A percentile compares a stretch with the other conserved stretches of the same genome.
These are phyloP conservation scores for Aspergillus wentii DNA, from an alignment of 495 filamentous ascomycete genomes.

Conservation along the genomic window DNA sequence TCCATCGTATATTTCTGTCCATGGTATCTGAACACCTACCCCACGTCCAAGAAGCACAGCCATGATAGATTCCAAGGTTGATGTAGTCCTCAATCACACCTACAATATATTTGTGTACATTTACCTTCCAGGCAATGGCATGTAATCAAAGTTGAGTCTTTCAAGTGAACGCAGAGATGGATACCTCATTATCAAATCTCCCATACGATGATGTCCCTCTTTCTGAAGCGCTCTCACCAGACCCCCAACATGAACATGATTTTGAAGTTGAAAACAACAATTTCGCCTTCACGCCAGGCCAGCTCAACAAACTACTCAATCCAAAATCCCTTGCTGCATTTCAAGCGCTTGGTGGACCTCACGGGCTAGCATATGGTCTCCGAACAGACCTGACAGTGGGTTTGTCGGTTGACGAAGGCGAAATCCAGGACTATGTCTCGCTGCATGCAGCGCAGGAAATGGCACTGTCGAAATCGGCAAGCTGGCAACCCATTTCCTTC, in stretches of 20 bases:
- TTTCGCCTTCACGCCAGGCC: constrained; percentile 58
- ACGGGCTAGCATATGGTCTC: constrained; percentile 58
- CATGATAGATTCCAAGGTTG: no score
- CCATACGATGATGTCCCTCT: constrained; percentile 21
- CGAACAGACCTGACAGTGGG: constrained; percentile 52
- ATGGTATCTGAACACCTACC: no score
- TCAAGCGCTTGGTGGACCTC: constrained; percentile 53
- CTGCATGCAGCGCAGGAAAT: constrained; percentile 41
- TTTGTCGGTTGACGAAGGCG: constrained; percentile 53
- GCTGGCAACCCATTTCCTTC: constrained; percentile 15
- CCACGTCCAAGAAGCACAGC: no score
- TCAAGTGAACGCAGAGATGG: neutral
- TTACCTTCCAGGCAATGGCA: no score
- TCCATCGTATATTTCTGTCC: no score
- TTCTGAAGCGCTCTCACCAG: constrained; percentile 50
- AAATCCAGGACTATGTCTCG: constrained; percentile 44
- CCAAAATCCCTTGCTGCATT: constrained; percentile 65
- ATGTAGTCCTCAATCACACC: no score
- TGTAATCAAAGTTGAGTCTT: no score
- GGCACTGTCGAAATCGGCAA: constrained; percentile 13
- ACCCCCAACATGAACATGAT: constrained; percentile 52
- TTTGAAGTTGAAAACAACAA: constrained; percentile 57
- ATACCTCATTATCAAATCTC: neutral
- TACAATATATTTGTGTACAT: no score
- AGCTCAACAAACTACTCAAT: constrained; percentile 60